phyloP scores from a whole-genome alignment of 352 stramenopile species.

The Pythium coloratum region DNA sequence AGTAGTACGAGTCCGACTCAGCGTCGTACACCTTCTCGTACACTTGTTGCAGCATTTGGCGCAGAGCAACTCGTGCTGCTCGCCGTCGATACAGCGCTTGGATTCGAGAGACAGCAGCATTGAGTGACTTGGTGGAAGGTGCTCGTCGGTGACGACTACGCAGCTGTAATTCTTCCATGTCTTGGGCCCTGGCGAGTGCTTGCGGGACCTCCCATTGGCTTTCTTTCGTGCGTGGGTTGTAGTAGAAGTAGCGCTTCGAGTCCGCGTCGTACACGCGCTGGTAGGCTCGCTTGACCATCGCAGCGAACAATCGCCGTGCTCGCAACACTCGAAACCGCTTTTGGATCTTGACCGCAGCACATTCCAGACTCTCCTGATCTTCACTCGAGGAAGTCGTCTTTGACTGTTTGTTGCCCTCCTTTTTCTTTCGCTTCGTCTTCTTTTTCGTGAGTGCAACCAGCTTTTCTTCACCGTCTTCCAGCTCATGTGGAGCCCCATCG shows the following conservation, averaged over 20 bases:
- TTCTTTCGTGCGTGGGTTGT: conserved; percentile 34
- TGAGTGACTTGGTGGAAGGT: conserved; percentile 5
- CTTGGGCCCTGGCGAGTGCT: conserved; percentile 10
- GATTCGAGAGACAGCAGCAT: conserved; percentile 24
- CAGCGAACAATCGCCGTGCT: conserved; percentile 27
- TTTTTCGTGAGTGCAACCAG: background rate
- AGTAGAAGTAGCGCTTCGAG: conserved; percentile 49
- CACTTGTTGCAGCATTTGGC: conserved; percentile 25
- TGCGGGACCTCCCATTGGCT: conserved; percentile 42
- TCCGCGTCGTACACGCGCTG: conserved; percentile 34
- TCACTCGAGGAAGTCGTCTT: background rate
- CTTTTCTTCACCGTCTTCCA: background rate
- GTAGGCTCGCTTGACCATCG: conserved; percentile 33
- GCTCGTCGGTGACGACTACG: background rate
- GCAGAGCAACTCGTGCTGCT: conserved; percentile 17
- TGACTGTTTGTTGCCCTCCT: background rate
- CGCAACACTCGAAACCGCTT: conserved; percentile 30
- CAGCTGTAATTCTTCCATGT: background rate
- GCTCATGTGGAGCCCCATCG: background rate
- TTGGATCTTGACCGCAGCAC: conserved; percentile 30
- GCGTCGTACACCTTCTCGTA: conserved; percentile 41
- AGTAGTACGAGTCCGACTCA: conserved; percentile 32
- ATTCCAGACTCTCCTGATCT: background rate
- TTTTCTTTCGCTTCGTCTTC: conserved; percentile 12
- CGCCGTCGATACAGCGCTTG: conserved; percentile 29